Evolutionary conservation across 805 yeast genomes (phyloP), one percentile per base, ranked within the genome.

Genomic region (Candida parachauliodes): DNA sequence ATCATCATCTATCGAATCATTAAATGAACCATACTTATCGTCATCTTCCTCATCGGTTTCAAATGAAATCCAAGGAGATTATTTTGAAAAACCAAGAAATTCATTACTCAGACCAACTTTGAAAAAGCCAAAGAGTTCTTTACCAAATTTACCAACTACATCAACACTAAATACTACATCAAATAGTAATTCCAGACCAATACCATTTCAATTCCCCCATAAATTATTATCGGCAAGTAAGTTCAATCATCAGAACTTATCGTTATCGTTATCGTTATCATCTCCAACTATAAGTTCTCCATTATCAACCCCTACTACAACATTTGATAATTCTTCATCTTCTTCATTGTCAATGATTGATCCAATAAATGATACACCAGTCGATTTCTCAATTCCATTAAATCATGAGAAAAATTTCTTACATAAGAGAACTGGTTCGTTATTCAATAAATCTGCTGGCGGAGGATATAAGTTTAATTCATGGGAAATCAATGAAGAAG

Each of bases 361-460:
- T 41, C 64, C 67, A 11, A 65, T 63, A 38, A 63, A 63, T 40
- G 70, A 64, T 38, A 46, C 63, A 2, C 69, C 70, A 5, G 66
- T 60, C 12, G 70, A 65, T 39, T 62, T 63, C 36, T 44, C 58
- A 1, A 54, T 59, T 17, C 60, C 64, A 8, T 42, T 28, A 22
- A 21, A 3, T 19, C 8, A 4, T 12, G 8, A 21, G 14, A 27
- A 35, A 20, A 40, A 41, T 14, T 30, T 27, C 11, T 22, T 34
- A 15, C 31, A 31, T 19, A 22, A 32, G 7, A 9, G 33, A 4
- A 19, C 33, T 5, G 33, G 25, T 12, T 30, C 33, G 5, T 5
- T 30, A 14, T 21, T 30, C 12, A 30, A 21, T 21, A 39, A 51
- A 25, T 49, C 58, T 20, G 47, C 55, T 32, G 50, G 48, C 11